Evolutionary conservation across 306 rosid genomes (phyloP).

Genomic region (Medicago truncatula): MtrunA17r5.0-ANR NC_053045.1:14047501-14048000

Average conservation of each 20-base stretch:
- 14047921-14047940: slow-evolving; percentile 7
- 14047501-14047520: too few relatives aligned
- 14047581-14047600: too few relatives aligned
- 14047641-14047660: too few relatives aligned
- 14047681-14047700: too few relatives aligned
- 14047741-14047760: too few relatives aligned
- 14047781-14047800: slow-evolving; percentile 20
- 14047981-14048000: slow-evolving; percentile 12
- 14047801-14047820: slow-evolving; percentile 27
- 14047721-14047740: too few relatives aligned
- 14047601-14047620: too few relatives aligned
- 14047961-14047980: slow-evolving; percentile 10
- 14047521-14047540: too few relatives aligned
- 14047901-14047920: slow-evolving; percentile 12
- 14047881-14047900: neutral
- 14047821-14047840: slow-evolving; percentile 28
- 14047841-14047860: slow-evolving; percentile 6
- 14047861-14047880: slow-evolving; percentile 20
- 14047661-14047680: too few relatives aligned
- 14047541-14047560: slow-evolving; percentile 6
- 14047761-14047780: slow-evolving; percentile 8
- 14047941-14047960: neutral
- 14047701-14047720: too few relatives aligned
- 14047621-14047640: too few relatives aligned
- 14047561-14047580: slow-evolving; percentile 4